Evolutionary conservation across 805 yeast genomes (phyloP).

Genomic region (Candida maltosa): DNA sequence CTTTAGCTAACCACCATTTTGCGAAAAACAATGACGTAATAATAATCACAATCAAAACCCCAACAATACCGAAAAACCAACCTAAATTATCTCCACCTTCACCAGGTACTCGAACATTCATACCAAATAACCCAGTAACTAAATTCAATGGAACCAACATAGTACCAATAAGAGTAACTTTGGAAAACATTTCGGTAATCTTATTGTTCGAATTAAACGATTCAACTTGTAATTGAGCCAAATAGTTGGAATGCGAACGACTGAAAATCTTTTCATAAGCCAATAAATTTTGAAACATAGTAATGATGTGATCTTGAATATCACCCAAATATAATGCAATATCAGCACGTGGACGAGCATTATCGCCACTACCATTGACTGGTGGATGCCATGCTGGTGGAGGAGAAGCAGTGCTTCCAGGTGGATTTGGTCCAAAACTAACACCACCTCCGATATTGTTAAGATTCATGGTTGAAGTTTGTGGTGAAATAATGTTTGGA

Average conservation of each 20-base stretch:
- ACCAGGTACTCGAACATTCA: conserved; percentile 92
- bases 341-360: conserved; percentile 74
- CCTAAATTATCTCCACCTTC: conserved; percentile 28
- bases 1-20: conserved; percentile 17
- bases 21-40: conserved; percentile 14
- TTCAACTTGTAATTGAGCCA: conserved; percentile 92
- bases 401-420: no score
- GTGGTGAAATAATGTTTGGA: not conserved
- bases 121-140: conserved; percentile 89
- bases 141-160: conserved; percentile 85
- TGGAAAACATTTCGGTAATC: conserved; percentile 82
- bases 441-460: conserved; percentile 28
- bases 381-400: conserved; percentile 6
- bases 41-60: conserved; percentile 23
- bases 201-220: conserved; percentile 81
- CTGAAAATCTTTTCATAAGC: conserved; percentile 93
- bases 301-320: conserved; percentile 94
- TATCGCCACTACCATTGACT: conserved; percentile 14
- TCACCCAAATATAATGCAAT: conserved; percentile 91
- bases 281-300: conserved; percentile 88
- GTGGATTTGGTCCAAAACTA: conserved; percentile 33
- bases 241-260: conserved; percentile 85
- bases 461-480: conserved; percentile 1
- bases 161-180: conserved; percentile 88
- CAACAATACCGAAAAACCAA: conserved; percentile 31